phyloP scores from a whole-genome alignment of 2,329 filamentous ascomycete genomes.

The Fusarium bulbicola region DNA sequence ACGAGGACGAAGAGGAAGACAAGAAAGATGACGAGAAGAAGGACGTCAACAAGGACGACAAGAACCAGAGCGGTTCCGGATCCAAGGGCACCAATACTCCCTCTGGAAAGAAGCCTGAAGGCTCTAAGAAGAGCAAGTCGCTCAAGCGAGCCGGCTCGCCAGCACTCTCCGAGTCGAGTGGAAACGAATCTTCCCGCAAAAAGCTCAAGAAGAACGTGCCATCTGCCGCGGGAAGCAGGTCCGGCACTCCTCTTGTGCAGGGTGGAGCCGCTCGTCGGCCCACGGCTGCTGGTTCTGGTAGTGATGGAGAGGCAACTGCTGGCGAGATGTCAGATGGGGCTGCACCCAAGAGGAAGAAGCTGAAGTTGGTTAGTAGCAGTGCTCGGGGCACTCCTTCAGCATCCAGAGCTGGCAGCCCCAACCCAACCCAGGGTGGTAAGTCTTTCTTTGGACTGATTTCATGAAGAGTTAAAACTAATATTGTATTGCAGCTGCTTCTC shows the following conservation, averaged over 20 bases:
- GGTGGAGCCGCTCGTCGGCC: conserved; percentile 50
- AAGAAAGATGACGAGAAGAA: conserved; percentile 58
- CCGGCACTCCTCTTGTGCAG: conserved; percentile 63
- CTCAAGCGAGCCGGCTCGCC: conserved; percentile 89
- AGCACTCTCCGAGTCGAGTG: conserved; percentile 88
- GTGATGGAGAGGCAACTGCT: conserved; percentile 77
- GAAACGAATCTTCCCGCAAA: conserved; percentile 87
- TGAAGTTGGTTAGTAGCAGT: conserved; percentile 61
- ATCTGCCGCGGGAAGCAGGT: conserved; percentile 61
- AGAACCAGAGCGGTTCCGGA: conserved; percentile 63
- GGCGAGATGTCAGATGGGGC: conserved; percentile 71
- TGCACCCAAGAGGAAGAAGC: conserved; percentile 61
- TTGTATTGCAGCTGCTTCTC: conserved; percentile 42
- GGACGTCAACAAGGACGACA: conserved; percentile 58
- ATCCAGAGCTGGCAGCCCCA: conserved; percentile 71
- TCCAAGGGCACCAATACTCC: conserved; percentile 73
- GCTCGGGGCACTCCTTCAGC: conserved; percentile 63
- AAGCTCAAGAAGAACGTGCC: conserved; percentile 72
- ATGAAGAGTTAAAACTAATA: conserved; percentile 13
- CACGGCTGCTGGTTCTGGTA: conserved; percentile 67
- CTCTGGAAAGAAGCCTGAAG: conserved; percentile 56
- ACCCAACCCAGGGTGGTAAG: conserved; percentile 53
- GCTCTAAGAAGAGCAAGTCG: conserved; percentile 64
- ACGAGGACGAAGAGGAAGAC: conserved; percentile 50
- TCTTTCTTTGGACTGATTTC: not conserved